phyloP scores from a whole-genome alignment of 768 basidiomycete species.

The Coprinopsis marcescibilis region DNA sequence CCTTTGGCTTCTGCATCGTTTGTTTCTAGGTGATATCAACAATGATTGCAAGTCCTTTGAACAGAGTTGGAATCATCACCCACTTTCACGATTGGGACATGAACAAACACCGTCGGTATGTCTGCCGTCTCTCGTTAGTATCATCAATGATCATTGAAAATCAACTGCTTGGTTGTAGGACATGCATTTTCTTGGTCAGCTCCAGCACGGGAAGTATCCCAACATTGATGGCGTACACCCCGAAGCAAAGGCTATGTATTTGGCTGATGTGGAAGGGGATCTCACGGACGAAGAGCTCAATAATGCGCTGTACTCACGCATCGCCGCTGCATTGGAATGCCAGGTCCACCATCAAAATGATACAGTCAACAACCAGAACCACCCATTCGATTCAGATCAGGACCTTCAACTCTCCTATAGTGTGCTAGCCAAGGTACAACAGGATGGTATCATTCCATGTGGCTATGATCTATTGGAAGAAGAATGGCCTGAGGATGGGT shows the following conservation, averaged over 20 bases:
- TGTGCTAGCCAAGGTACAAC: background rate
- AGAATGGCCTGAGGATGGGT: background rate
- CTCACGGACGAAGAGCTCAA: background rate
- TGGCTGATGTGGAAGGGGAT: no score
- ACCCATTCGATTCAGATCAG: background rate
- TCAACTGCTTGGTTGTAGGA: no score
- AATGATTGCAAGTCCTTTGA: background rate
- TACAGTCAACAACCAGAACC: background rate
- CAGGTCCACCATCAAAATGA: background rate
- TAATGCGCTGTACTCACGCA: background rate
- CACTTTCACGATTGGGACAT: background rate
- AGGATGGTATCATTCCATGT: background rate
- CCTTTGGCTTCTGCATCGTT: conserved; percentile 33
- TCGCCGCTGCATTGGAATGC: background rate
- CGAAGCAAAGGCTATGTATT: background rate
- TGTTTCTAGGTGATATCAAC: background rate
- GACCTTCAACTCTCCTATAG: background rate
- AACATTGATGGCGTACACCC: background rate
- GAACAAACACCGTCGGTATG: conserved; percentile 1
- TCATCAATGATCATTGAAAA: no score
- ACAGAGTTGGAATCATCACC: background rate
- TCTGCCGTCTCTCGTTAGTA: no score
- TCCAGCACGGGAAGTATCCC: no score
- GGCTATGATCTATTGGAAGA: background rate
- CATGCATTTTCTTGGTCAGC: no score